These are phyloP conservation scores for Myxozyma sirexii DNA, from an alignment of 805 yeast species.

Conservation along the genomic window DNA sequence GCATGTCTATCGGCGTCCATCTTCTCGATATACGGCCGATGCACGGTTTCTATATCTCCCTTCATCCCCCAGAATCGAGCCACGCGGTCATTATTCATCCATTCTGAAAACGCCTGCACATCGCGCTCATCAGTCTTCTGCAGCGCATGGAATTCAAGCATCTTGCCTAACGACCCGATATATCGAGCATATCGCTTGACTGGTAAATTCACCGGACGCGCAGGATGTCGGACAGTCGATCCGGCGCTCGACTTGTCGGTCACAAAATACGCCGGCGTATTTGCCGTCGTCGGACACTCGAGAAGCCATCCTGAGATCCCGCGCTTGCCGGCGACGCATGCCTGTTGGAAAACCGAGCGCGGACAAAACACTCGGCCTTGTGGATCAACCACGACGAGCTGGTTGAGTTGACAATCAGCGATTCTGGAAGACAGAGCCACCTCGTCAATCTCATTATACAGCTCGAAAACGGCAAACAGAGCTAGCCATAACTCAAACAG, in stretches of 20 bases:
- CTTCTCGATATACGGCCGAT: slow-evolving; percentile 25
- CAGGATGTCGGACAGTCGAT: slow-evolving; percentile 8
- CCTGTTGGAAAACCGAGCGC: slow-evolving; percentile 3
- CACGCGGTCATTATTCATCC: slow-evolving; percentile 38
- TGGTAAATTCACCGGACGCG: slow-evolving; percentile 3
- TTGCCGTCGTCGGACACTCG: neutral
- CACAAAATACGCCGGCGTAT: neutral
- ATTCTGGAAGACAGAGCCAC: neutral
- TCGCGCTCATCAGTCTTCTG: slow-evolving; percentile 16
- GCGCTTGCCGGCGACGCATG: neutral
- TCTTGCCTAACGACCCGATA: slow-evolving; percentile 29
- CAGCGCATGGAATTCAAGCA: slow-evolving; percentile 20
- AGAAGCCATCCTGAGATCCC: neutral
- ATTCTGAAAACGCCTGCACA: slow-evolving; percentile 24
- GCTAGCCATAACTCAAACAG: neutral
- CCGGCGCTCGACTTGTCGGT: slow-evolving; percentile 5
- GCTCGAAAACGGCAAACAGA: neutral
- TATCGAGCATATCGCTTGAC: slow-evolving; percentile 33
- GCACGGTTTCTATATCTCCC: slow-evolving; percentile 22
- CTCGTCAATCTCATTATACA: neutral
- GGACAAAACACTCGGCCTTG: neutral
- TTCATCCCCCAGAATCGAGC: slow-evolving; percentile 36
- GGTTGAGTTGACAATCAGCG: neutral
- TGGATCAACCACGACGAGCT: neutral
- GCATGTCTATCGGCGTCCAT: slow-evolving; percentile 30